Base-by-base conservation (phyloP, 495 filamentous ascomycete genomes). In the Penicillium nucicola region DNA sequence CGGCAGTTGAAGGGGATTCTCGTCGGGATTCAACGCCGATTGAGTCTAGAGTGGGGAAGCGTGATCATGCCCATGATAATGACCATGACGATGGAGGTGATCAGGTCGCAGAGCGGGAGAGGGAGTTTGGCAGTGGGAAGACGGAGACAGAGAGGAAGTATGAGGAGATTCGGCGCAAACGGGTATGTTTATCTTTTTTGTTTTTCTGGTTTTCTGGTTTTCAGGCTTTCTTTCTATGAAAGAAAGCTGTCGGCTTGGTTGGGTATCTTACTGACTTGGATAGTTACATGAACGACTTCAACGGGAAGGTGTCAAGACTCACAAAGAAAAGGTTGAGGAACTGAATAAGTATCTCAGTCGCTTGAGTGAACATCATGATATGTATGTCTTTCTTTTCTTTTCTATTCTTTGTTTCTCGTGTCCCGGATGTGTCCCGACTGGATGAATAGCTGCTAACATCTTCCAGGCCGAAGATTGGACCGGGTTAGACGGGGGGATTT, bases 341-440 rank as follows among this genome's bases (percentile, higher is more conserved):
- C 75, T 97, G 53, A 98, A 98, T 66, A 88, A 89, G 62, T 95
- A 96, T 64, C 74, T 98, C 35, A 91, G 87, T 52, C 84, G 84
- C 52, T 70, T 98, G 63, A 95, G 89, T 70, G 93, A 98, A 70
- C 93, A 98, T 68, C 93, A 98, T 64, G 93, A 98, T 64, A 98
- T 98, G 92, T 83, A 74, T 55, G 76, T 77, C 28, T 50, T 52
- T 18, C 33, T 50, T 40, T 28, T 42, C 48, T 6, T 54, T 28
- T 28, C 6, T 23, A n/a, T 23, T 25, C 40, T 22, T 33, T 49
- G 23, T 46, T 35, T 14, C 13, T 37, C 22, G n/a, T n/a, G n/a
- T n/a, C n/a, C n/a, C n/a, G n/a, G n/a, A n/a, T n/a, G n/a, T 34
- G 6, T n/a, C 19, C 11, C 14, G 39, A 11, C 37, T 39, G 15